Base-by-base conservation (phyloP, 805 yeast species). In the Saccharomycopsis capsularis region DNA sequence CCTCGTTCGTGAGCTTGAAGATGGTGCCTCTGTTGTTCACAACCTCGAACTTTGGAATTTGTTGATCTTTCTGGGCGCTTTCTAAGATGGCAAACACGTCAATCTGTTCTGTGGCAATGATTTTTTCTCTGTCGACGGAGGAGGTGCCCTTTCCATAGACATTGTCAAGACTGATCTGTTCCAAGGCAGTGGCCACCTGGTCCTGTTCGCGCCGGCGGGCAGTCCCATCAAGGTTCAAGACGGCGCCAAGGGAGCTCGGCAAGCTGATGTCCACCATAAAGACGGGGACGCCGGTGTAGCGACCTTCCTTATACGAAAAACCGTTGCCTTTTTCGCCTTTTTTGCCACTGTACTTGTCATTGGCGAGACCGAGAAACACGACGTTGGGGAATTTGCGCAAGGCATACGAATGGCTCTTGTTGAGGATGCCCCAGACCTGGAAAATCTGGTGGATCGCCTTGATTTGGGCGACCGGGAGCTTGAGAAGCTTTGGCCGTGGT, bases 281-380 rank as follows among this genome's bases (percentile, higher is more conserved):
- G 56, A 72, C 74, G 3, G 91, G 88, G 3, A 73, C 68, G 2
- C 90, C 90, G 30, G 68, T 67, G 60, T 79, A 78, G 21, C 73
- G 71, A 43, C 71, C 71, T 57, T 70, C 68, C 48, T 65, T 2
- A 19, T 44, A 42, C 7, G 30, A 29, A 18, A 51, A 69, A 54
- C 74, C 66, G 38, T 67, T 68, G 19, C 64, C 61, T 43, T 65
- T 68, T 21, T 53, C 59, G 5, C 57, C 55, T n/a, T 50, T 34
- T 18, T 53, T 41, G 15, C 68, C 52, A 44, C 69, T 54, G 13
- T 49, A 35, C 16, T 55, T 43, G 7, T 66, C 52, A 44, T 69
- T 64, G 34, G 69, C 65, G 7, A 75, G 46, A 0, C 81, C 81
- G 39, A 75, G 55, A 55, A 73, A 72, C 45, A 61, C 60, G 6